Percentiles rank a stretch among this genome's conserved stretches.
Conservation (phyloP, 768 basidiomycete species). For the Amanita subjunquillea region DNA sequence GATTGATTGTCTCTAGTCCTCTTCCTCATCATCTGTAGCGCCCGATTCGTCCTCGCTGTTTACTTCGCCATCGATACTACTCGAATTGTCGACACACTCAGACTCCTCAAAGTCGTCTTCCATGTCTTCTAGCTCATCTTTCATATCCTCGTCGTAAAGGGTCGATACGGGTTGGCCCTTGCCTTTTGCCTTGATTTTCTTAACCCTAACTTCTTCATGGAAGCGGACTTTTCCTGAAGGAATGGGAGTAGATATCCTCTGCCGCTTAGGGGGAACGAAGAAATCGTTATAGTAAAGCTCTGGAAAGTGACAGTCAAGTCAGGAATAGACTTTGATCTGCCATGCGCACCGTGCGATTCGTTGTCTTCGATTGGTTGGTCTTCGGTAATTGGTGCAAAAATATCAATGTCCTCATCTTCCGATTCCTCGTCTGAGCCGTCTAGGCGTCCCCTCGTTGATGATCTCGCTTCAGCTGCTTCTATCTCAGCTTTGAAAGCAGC, state of each 20-base stretch:
- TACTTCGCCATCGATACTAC: slow-evolving; percentile 27
- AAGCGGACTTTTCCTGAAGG: slow-evolving; percentile 55
- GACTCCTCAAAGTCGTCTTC: slow-evolving; percentile 18
- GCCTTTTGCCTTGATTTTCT: slow-evolving; percentile 66
- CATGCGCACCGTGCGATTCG: slow-evolving; percentile 27
- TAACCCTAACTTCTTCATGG: slow-evolving; percentile 71
- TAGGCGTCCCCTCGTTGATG: slow-evolving; percentile 50
- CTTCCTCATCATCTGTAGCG: slow-evolving; percentile 17
- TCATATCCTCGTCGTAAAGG: slow-evolving; percentile 19
- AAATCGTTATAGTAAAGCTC: slow-evolving; percentile 70
- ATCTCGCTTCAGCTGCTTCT: slow-evolving; percentile 63
- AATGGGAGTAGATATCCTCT: slow-evolving; percentile 12
- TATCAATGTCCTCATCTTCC: slow-evolving; percentile 47
- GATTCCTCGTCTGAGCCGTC: slow-evolving; percentile 35
- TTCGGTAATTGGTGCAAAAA: slow-evolving; percentile 54
- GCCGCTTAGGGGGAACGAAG: slow-evolving; percentile 51
- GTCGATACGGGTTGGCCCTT: slow-evolving; percentile 47
- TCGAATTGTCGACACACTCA: slow-evolving; percentile 25
- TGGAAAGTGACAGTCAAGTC: slow-evolving; percentile 15
- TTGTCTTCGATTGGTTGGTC: slow-evolving; percentile 30
- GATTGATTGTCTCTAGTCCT: slow-evolving; percentile 41
- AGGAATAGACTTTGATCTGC: neutral
- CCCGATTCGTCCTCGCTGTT: slow-evolving; percentile 18
- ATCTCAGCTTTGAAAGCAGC: slow-evolving; percentile 81
- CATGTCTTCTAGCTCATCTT: slow-evolving; percentile 15